Evolutionary conservation across 345 rosid species (phyloP), one percentile per base, ranked within the genome.

Genomic region (Carallia brachiata): DNA sequence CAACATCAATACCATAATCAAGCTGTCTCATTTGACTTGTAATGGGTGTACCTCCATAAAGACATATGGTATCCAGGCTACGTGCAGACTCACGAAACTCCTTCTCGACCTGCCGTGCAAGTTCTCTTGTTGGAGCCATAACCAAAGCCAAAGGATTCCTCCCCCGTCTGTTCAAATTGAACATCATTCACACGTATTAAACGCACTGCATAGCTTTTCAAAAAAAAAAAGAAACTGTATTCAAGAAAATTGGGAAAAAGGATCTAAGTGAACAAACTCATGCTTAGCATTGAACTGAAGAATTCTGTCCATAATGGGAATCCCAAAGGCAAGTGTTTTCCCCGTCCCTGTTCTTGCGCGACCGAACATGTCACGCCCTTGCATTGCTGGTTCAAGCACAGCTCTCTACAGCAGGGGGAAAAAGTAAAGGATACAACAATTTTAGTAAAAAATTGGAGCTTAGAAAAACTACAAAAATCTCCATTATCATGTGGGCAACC

Each of bases 311-410:
- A 96, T 65, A 27, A 92, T 65, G 6, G 99, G 98, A 52, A 92
- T 92, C 81, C 98, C 98, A 68, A 96, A 96, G 64, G 99, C 97
- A 72, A 96, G 97, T 2, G 98, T 96, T 83, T 96, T 96, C 27
- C 98, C 97, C 0, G 97, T 96, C 77, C 99, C 98, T 0, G 98
- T 92, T 79, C 92, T 87, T 18, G 98, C 97, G 23, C 98, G 88
- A 52, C 96, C 98, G 40, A 88, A 85, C 97, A 96, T 79, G 62
- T 96, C 99, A 3, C 87, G 78, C n/a, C 99, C 99, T 81, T 86
- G 84, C 98, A 92, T 92, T 50, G 97, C 98, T 4, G 98, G 99
- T 71, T 90, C 97, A 62, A 96, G 69, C 71, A 96, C 99, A 69
- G 97, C 98, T 84, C 66, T 96, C 95, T 93, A 61, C 52, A 70